Percentiles rank a stretch among this genome's conserved stretches.
These are phyloP conservation scores for Aspergillus awamori DNA, from an alignment of 2,329 filamentous ascomycete species.

Conservation along the genomic window DNA sequence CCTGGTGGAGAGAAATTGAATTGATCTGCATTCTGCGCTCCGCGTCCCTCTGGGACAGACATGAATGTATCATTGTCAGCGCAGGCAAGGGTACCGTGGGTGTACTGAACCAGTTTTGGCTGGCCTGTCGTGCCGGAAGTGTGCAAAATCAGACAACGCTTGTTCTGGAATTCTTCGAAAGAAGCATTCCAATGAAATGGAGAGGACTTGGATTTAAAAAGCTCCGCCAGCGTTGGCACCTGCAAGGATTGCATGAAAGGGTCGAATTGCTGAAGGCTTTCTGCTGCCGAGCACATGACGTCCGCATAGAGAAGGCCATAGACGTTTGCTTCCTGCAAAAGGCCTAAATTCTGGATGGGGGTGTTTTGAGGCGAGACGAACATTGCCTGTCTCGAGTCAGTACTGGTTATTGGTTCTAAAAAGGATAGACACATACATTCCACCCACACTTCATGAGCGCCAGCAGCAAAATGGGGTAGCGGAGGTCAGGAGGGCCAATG, in stretches of 20 bases:
- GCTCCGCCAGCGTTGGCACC: neutral
- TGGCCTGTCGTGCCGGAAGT: neutral
- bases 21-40: neutral
- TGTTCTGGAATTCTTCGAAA: neutral
- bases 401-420: too few relatives aligned
- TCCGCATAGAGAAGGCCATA: slow-evolving; percentile 2
- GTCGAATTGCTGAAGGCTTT: neutral
- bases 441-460: slow-evolving; percentile 1
- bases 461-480: slow-evolving; percentile 9
- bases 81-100: neutral
- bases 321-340: neutral
- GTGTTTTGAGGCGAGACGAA: slow-evolving; percentile 1
- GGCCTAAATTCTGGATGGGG: neutral
- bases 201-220: neutral
- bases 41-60: neutral
- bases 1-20: neutral
- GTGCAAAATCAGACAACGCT: neutral
- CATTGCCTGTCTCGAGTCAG: neutral
- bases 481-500: slow-evolving; percentile 1
- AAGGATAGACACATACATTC: neutral
- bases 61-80: neutral
- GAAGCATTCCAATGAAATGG: neutral
- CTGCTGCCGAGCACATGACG: neutral
- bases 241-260: neutral
- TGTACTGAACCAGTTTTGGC: slow-evolving; percentile 1